phyloP scores from a whole-genome alignment of 441 rosid species.

The Iberis amara region DNA sequence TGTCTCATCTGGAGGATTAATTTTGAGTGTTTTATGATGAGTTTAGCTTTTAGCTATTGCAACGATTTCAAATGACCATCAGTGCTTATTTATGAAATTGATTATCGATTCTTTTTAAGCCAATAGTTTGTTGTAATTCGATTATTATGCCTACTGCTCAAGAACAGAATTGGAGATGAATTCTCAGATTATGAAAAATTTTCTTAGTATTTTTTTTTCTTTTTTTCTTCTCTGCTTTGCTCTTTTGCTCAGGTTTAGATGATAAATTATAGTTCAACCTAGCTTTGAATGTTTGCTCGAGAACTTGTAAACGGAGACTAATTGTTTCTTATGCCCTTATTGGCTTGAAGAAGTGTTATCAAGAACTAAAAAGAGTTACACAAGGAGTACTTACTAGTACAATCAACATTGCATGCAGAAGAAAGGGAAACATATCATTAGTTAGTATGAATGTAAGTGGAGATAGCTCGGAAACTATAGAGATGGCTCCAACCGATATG shows the following conservation, averaged over 20 bases:
- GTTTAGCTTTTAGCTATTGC: not conserved
- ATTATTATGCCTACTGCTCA: not conserved
- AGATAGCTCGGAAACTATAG: constrained; percentile 32
- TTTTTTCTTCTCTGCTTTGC: not conserved
- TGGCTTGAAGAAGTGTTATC: constrained; percentile 18
- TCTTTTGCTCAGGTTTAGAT: not conserved
- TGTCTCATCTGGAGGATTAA: not conserved
- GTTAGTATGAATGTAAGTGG: constrained; percentile 41
- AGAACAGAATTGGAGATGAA: not conserved
- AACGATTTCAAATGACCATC: not conserved
- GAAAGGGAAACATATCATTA: constrained; percentile 21
- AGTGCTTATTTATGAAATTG: not conserved
- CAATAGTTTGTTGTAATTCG: not conserved
- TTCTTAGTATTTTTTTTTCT: no score
- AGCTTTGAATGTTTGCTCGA: not conserved
- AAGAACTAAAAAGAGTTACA: constrained; percentile 17
- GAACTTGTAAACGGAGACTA: constrained; percentile 7
- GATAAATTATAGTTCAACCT: not conserved
- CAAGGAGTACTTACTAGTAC: constrained; percentile 28
- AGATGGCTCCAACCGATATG: constrained; percentile 43
- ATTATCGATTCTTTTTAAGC: not conserved
- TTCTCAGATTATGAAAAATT: not conserved
- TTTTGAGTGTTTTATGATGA: not conserved
- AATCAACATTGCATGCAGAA: constrained; percentile 35
- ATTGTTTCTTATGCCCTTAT: constrained; percentile 1